Evolutionary conservation across 768 basidiomycete genomes (phyloP).

Genomic region (Leccinellum rugosiceps): DNA sequence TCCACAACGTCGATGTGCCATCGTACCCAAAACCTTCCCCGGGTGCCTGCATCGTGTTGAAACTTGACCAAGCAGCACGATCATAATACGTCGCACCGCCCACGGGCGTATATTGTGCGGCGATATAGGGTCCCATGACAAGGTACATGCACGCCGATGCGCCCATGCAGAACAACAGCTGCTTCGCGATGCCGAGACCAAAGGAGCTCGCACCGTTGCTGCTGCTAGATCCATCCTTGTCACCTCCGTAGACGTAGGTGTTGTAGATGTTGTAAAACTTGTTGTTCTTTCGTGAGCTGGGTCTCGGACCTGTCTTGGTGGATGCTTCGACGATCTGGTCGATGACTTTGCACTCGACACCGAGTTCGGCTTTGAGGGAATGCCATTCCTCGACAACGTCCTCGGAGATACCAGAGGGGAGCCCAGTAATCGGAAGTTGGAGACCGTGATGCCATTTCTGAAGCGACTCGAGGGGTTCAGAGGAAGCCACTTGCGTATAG

Average conservation of each 20-base stretch:
- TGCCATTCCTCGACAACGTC: slow-evolving; percentile 77
- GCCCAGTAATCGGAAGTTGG: slow-evolving; percentile 39
- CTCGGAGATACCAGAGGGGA: slow-evolving; percentile 55
- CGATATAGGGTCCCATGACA: slow-evolving; percentile 55
- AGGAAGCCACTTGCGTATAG: slow-evolving; percentile 58
- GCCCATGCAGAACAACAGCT: slow-evolving; percentile 56
- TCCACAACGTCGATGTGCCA: slow-evolving; percentile 63
- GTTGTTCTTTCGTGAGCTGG: slow-evolving; percentile 40
- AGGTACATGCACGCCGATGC: slow-evolving; percentile 61
- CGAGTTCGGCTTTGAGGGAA: slow-evolving; percentile 73
- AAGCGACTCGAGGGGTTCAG: slow-evolving; percentile 53
- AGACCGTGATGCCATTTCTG: slow-evolving; percentile 71
- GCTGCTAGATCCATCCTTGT: slow-evolving; percentile 34
- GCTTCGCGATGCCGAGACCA: slow-evolving; percentile 38
- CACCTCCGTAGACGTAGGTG: slow-evolving; percentile 54
- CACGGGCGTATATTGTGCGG: slow-evolving; percentile 52
- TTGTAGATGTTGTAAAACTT: slow-evolving; percentile 88
- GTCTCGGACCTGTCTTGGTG: slow-evolving; percentile 29
- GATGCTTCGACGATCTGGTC: slow-evolving; percentile 59
- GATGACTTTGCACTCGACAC: slow-evolving; percentile 72
- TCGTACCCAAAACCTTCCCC: slow-evolving; percentile 71
- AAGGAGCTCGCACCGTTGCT: slow-evolving; percentile 21
- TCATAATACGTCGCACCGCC: slow-evolving; percentile 77
- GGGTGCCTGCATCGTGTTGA: slow-evolving; percentile 65
- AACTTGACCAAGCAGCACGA: slow-evolving; percentile 74